Base-by-base conservation (phyloP, 169 alveolate genomes). In the Plasmodium blacklocki region DNA sequence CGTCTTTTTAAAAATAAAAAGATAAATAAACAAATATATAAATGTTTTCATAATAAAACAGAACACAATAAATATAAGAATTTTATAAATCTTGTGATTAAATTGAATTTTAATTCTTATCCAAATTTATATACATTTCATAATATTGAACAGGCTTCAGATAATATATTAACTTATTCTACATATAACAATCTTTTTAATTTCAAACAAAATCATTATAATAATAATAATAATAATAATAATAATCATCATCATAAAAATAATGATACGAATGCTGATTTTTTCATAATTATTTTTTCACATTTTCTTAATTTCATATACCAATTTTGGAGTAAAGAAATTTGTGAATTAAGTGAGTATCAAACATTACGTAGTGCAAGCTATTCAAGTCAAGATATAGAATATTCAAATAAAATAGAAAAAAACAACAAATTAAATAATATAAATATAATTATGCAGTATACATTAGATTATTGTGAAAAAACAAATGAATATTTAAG, bases 221-320 rank as follows among this genome's bases (percentile, higher is more conserved):
- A 74, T 45, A 5, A 39, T 39, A 39, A 39, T 39, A 39, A 39
- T 39, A 39, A 39, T 39, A 26, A 49, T 4, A 64, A 26, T 26
- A 26, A 26, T 32, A 3, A 32, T 32, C n/a, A 29, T 32, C 1
- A 21, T 66, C 45, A 68, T 47, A 74, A 32, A 32, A 32, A 74
- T 45, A 7, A 39, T 39, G 47, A 21, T 56, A 56, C 11, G 21
- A 15, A 56, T 56, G 63, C 26, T 12, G 78, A 78, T 59, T 43
- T 78, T 23, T 78, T 50, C 60, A 29, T 23, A 19, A n/a, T 78
- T 45, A 45, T 78, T 18, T 59, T 26, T 45, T 19, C 71, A 2
- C 75, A 59, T 39, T 78, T 78, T 78, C 73, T 78, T 63, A 78
- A 66, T 47, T 78, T 64, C 54, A 47, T 66, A n/a, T 78, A 62